phyloP scores from a whole-genome alignment of 768 basidiomycete species.

The Termitomyces sp. region DNA sequence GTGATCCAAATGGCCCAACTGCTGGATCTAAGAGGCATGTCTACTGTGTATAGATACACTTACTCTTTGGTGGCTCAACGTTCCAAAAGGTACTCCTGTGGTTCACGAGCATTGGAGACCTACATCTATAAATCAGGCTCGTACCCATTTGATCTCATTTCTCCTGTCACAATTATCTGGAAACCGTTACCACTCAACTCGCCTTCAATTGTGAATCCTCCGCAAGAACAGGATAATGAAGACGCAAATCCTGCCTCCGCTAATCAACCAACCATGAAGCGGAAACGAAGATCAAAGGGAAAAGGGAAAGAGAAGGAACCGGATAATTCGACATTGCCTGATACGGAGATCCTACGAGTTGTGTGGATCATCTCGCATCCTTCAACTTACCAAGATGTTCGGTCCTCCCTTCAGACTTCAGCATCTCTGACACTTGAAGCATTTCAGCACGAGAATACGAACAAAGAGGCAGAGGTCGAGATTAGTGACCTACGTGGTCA shows the following conservation, averaged over 20 bases:
- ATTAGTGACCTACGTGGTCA: conserved; percentile 67
- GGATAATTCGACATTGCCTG: conserved; percentile 18
- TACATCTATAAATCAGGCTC: conserved; percentile 53
- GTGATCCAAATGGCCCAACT: conserved; percentile 57
- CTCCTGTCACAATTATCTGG: conserved; percentile 76
- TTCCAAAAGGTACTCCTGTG: conserved; percentile 50
- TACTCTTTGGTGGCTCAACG: not conserved
- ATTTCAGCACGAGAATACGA: conserved; percentile 15
- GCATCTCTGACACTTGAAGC: conserved; percentile 44
- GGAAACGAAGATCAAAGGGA: conserved; percentile 22
- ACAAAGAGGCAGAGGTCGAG: conserved; percentile 41
- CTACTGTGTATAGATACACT: not conserved
- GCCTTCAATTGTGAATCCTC: conserved; percentile 2
- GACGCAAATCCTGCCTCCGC: conserved; percentile 2
- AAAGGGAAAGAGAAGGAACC: conserved; percentile 24
- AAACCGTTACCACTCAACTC: conserved; percentile 26
- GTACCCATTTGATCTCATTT: conserved; percentile 70
- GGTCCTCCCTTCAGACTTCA: conserved; percentile 42
- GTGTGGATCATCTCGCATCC: conserved; percentile 85
- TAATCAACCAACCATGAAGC: conserved; percentile 6
- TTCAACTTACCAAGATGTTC: conserved; percentile 52
- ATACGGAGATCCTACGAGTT: conserved; percentile 25
- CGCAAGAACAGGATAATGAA: not conserved
- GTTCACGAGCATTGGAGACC: conserved; percentile 61
- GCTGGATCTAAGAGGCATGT: conserved; percentile 58